Evolutionary conservation across 352 stramenopile genomes (phyloP).

Genomic region (Globisporangium iwayamae): DNA sequence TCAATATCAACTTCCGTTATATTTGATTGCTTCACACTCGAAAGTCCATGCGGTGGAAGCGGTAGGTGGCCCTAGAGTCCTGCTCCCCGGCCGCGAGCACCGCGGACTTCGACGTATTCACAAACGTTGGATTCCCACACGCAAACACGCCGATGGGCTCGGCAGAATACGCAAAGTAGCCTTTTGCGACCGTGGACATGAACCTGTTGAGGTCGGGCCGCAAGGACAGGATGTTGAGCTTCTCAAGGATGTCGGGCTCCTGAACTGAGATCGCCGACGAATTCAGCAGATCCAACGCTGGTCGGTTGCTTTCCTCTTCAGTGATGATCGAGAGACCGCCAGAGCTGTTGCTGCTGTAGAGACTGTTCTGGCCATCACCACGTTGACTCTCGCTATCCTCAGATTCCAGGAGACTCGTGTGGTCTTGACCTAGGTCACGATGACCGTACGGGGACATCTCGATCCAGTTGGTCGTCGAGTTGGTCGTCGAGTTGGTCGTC

Average conservation of each 20-base stretch:
- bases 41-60: slow-evolving; percentile 14
- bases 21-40: neutral
- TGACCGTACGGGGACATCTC: neutral
- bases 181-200: slow-evolving; percentile 13
- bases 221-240: slow-evolving; percentile 24
- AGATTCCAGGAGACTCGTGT: neutral
- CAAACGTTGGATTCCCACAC: slow-evolving; percentile 16
- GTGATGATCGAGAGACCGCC: neutral
- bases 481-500: neutral
- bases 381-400: neutral
- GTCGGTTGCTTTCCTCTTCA: neutral
- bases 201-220: slow-evolving; percentile 25
- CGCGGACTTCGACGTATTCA: slow-evolving; percentile 7
- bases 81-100: slow-evolving; percentile 4
- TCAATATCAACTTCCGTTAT: neutral
- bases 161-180: slow-evolving; percentile 18
- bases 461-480: neutral
- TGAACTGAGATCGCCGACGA: neutral
- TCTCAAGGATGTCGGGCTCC: slow-evolving; percentile 21
- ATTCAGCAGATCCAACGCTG: neutral
- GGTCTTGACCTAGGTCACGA: neutral
- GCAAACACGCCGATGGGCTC: slow-evolving; percentile 25
- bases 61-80: neutral
- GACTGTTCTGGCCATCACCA: neutral
- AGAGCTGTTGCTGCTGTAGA: neutral